Conservation (phyloP, 31 red algal species). For the Endocladia muricata region DNA sequence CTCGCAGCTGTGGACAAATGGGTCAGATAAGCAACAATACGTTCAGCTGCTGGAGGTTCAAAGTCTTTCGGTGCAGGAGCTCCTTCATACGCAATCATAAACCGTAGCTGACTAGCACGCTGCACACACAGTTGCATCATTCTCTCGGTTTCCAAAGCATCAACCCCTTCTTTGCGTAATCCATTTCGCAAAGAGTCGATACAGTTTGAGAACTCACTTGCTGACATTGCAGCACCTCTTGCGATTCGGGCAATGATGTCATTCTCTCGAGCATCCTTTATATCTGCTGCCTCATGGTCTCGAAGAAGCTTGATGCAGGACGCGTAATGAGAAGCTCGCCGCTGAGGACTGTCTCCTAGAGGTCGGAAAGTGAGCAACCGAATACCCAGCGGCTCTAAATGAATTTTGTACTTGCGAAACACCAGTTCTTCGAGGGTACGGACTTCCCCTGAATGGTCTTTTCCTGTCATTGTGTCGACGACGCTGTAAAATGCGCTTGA, state of each 20-base stretch:
- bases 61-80: constrained; percentile 77
- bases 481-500: constrained; percentile 49
- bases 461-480: constrained; percentile 75
- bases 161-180: constrained; percentile 51
- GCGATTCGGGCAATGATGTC: constrained; percentile 57
- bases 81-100: constrained; percentile 69
- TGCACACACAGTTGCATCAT: constrained; percentile 77
- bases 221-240: constrained; percentile 68
- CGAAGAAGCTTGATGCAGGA: constrained; percentile 53
- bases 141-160: constrained; percentile 42
- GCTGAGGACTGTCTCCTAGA: constrained; percentile 41
- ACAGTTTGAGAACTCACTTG: constrained; percentile 65
- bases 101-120: constrained; percentile 71
- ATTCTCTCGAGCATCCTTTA: constrained; percentile 93
- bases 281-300: constrained; percentile 37
- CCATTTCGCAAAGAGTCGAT: constrained; percentile 51
- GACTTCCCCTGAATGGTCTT: constrained; percentile 36
- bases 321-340: constrained; percentile 46
- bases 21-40: constrained; percentile 88
- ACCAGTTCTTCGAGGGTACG: constrained; percentile 87
- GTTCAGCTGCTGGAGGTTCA: constrained; percentile 82
- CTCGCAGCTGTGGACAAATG: constrained; percentile 67
- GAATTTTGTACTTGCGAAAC: constrained; percentile 71
- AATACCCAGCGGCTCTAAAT: constrained; percentile 75
- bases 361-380: constrained; percentile 51